Conservation (phyloP, 352 stramenopile species). For the Globisporangium mamillatum region DNA sequence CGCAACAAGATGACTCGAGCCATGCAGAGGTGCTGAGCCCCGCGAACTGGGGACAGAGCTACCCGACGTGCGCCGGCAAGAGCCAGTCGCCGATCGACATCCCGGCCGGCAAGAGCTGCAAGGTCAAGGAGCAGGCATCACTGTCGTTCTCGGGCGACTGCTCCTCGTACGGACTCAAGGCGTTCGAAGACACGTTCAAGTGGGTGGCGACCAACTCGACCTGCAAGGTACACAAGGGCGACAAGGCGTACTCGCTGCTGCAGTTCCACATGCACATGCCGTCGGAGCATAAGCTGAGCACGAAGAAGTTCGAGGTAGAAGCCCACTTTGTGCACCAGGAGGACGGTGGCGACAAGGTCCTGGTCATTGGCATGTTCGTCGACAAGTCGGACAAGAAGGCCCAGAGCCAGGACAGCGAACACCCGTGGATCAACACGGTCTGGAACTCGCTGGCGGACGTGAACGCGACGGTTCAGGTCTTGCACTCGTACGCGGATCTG, state of each 20-base stretch:
- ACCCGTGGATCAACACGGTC: constrained; percentile 19
- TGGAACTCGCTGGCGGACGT: constrained; percentile 14
- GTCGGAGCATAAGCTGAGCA: constrained; percentile 40
- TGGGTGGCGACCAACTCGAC: constrained; percentile 9
- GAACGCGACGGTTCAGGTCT: constrained; percentile 16
- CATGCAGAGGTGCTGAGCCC: constrained; percentile 5
- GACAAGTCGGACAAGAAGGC: neutral
- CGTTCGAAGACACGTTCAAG: constrained; percentile 18
- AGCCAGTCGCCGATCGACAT: constrained; percentile 23
- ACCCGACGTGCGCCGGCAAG: constrained; percentile 17
- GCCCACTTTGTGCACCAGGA: constrained; percentile 47
- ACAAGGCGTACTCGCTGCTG: constrained; percentile 27
- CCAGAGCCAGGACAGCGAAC: neutral
- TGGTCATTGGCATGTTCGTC: constrained; percentile 31
- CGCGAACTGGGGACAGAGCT: constrained; percentile 16
- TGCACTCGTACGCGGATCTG: constrained; percentile 18
- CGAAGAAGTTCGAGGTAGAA: constrained; percentile 29
- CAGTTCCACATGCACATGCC: constrained; percentile 48
- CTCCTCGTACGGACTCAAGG: constrained; percentile 15
- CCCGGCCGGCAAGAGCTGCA: neutral
- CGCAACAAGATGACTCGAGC: constrained; percentile 9
- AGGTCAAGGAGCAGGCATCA: constrained; percentile 6
- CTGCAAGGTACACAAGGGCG: constrained; percentile 18
- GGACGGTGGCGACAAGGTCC: constrained; percentile 17
- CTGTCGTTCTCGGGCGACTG: constrained; percentile 21